phyloP scores from a whole-genome alignment of 2,329 filamentous ascomycete genomes.

The Penicillium sp. region DNA sequence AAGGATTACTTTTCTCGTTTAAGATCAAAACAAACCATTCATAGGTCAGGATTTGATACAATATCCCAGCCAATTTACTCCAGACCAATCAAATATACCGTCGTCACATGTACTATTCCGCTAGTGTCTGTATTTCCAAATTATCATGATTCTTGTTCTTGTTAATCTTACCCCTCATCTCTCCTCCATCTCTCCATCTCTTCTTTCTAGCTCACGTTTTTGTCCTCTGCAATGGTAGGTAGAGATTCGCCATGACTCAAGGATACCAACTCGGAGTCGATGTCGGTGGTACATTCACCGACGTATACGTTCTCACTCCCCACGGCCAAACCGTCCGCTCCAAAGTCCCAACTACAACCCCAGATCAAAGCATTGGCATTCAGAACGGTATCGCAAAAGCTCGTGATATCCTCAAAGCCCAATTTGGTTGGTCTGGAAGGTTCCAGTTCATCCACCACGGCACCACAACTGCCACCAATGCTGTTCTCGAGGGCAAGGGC shows the following conservation, averaged over 20 bases:
- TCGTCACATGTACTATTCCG: no score
- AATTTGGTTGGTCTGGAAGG: conserved; percentile 46
- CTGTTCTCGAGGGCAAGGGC: conserved; percentile 53
- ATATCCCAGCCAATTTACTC: no score
- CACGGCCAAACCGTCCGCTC: conserved; percentile 47
- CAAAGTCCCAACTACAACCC: conserved; percentile 49
- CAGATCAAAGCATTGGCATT: conserved; percentile 52
- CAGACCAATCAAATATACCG: no score
- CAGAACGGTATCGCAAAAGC: conserved; percentile 49
- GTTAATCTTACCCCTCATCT: no score
- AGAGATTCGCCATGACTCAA: conserved; percentile 1
- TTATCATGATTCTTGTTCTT: no score
- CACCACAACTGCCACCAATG: conserved; percentile 17
- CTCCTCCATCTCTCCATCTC: not conserved
- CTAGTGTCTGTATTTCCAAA: no score
- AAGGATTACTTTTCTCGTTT: no score
- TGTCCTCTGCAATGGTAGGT: not conserved
- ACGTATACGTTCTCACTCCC: conserved; percentile 51
- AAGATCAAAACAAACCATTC: no score
- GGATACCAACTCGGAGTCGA: conserved; percentile 30
- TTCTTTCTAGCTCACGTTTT: not conserved
- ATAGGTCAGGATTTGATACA: no score
- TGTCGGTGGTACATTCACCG: conserved; percentile 49
- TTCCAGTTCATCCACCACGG: conserved; percentile 52
- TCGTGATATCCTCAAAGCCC: conserved; percentile 40